phyloP scores from a whole-genome alignment of 164 flowering plant species.

The Macadamia integrifolia region DNA sequence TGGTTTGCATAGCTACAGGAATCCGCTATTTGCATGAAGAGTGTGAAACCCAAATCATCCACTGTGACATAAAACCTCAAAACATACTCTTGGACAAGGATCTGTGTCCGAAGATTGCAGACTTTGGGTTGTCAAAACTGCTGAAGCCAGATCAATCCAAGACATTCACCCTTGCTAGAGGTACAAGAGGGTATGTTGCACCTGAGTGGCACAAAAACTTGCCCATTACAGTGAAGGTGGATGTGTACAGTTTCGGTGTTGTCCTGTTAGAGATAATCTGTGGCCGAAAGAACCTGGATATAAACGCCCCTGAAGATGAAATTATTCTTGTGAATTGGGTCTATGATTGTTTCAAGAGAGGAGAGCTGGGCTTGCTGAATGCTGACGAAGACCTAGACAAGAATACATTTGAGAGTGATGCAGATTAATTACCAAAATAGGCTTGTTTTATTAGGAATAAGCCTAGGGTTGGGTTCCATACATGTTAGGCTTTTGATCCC shows the following conservation, averaged over 20 bases:
- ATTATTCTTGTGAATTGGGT: not conserved
- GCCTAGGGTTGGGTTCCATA: no score
- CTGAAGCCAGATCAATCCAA: not conserved
- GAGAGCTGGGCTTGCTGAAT: not conserved
- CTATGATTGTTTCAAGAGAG: not conserved
- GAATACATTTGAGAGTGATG: no score
- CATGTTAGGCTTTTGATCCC: no score
- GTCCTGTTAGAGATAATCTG: not conserved
- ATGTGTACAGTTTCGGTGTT: not conserved
- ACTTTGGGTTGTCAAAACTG: not conserved
- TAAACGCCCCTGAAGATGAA: not conserved
- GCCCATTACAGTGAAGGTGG: not conserved
- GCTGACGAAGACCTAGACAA: not conserved
- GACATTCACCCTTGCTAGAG: not conserved
- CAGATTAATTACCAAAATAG: no score
- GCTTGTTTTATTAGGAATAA: no score
- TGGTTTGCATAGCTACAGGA: slow-evolving; percentile 17
- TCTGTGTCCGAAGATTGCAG: slow-evolving; percentile 6
- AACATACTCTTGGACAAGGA: slow-evolving; percentile 20
- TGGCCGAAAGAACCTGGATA: not conserved
- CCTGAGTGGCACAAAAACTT: not conserved
- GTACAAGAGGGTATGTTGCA: not conserved
- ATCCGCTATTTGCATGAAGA: slow-evolving; percentile 25
- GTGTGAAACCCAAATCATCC: slow-evolving; percentile 25
- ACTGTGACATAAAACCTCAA: slow-evolving; percentile 29